These are phyloP conservation scores for Cladosporium austrohemisphaericum DNA, from an alignment of 2,329 filamentous ascomycete species.

Conservation along the genomic window DNA sequence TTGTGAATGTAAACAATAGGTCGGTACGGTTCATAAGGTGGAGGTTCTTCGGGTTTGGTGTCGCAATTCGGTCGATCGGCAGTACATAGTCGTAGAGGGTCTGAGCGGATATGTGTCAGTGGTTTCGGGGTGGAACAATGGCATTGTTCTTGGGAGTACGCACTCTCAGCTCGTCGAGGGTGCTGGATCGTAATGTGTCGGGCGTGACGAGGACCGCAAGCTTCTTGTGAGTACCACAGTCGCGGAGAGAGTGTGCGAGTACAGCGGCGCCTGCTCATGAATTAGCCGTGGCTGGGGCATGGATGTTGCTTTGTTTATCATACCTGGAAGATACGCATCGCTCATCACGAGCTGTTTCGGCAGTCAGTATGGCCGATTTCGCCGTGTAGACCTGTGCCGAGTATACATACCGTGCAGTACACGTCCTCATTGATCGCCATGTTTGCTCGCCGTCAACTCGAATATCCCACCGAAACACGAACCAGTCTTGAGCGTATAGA, in stretches of 20 bases:
- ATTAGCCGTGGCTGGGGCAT: slow-evolving; percentile 17
- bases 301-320: slow-evolving; percentile 22
- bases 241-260: slow-evolving; percentile 87
- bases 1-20: slow-evolving; percentile 89
- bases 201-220: slow-evolving; percentile 79
- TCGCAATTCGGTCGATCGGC: slow-evolving; percentile 75
- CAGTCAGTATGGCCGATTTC: slow-evolving; percentile 11
- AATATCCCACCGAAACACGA: too few species aligned
- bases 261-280: slow-evolving; percentile 72
- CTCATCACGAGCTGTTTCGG: slow-evolving; percentile 74
- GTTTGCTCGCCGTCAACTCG: not conserved
- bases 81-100: slow-evolving; percentile 84
- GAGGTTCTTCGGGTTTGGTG: slow-evolving; percentile 74
- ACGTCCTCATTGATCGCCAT: slow-evolving; percentile 50
- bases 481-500: too few species aligned
- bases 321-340: slow-evolving; percentile 90
- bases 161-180: slow-evolving; percentile 75
- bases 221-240: slow-evolving; percentile 82
- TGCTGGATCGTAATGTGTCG: slow-evolving; percentile 71
- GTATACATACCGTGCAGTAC: slow-evolving; percentile 59
- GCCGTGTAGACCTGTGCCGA: not conserved
- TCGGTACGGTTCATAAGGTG: slow-evolving; percentile 89
- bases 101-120: slow-evolving; percentile 43
- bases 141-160: slow-evolving; percentile 4
- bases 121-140: not conserved